These are phyloP conservation scores for Metarhizium guizhouense DNA, from an alignment of 2,329 filamentous ascomycete species.

Conservation along the genomic window DNA sequence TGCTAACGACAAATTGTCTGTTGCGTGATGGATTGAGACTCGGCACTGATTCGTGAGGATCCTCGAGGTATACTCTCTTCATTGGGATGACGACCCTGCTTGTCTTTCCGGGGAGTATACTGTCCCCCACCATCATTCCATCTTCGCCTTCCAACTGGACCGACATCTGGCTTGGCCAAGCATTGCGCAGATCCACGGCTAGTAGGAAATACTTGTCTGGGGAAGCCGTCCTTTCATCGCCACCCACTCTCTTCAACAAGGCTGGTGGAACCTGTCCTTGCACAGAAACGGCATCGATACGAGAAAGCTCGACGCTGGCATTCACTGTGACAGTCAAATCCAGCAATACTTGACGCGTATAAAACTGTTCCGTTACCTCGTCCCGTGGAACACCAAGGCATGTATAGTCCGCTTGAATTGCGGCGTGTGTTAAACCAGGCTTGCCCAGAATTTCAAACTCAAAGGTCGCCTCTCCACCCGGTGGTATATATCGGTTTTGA, in stretches of 20 bases:
- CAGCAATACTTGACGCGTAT: constrained; percentile 73
- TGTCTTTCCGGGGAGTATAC: constrained; percentile 58
- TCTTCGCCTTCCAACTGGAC: constrained; percentile 51
- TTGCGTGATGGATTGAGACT: constrained; percentile 72
- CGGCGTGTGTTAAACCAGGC: constrained; percentile 69
- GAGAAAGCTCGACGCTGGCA: constrained; percentile 72
- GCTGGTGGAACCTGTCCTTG: constrained; percentile 54
- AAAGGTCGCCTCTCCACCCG: constrained; percentile 61
- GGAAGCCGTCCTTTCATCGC: constrained; percentile 26
- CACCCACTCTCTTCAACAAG: constrained; percentile 43
- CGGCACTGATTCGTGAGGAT: constrained; percentile 70
- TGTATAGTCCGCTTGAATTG: constrained; percentile 80
- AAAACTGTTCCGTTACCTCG: constrained; percentile 64
- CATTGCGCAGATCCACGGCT: constrained; percentile 77
- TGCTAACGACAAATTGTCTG: constrained; percentile 86
- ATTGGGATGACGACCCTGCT: constrained; percentile 69
- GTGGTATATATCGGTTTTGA: constrained; percentile 50
- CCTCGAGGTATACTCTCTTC: constrained; percentile 64
- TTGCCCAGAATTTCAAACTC: constrained; percentile 81
- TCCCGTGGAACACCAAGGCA: constrained; percentile 62
- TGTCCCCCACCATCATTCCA: constrained; percentile 40
- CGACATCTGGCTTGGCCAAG: constrained; percentile 74
- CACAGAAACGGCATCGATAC: constrained; percentile 71
- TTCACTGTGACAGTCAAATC: constrained; percentile 86
- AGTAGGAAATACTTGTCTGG: constrained; percentile 65